Evolutionary conservation across 2,329 filamentous ascomycete genomes (phyloP), one percentile per base, ranked within the genome.

Genomic region (Cladosporium phlei): DNA sequence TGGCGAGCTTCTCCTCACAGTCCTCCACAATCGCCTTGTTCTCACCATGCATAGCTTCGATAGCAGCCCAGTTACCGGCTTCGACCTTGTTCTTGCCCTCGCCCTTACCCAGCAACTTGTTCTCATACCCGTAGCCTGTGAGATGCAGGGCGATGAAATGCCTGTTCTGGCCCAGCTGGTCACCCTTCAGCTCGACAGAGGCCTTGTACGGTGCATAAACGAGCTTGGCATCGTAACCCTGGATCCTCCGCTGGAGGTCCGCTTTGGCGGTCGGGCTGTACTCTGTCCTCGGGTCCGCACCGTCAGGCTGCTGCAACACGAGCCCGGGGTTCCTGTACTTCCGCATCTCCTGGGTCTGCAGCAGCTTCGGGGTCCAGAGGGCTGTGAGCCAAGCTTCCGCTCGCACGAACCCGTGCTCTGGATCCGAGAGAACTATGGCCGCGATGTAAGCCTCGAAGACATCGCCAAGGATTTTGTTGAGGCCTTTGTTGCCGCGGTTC

Each of bases 361-460:
- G 61, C 28, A 94, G 67, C 4, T 78, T 80, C 37, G 74, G 78
- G 3, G 77, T 76, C 88, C 89, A 96, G 1, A 96, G 70, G 6
- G 75, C 69, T 40, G 79, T 83, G 35, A 96, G 69, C 88, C 89
- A 97, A 11, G 74, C 63, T 42, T 83, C 75, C 2, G 78, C 82
- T 2, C 72, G 74, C 6, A 65, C 52, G 37, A 85, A 76, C 1
- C 90, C 89, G 37, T 79, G 63, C 3, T 69, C 66, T 0, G 80
- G 74, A 56, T 88, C 78, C 1, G 83, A 82, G 2, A 88, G 69
- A 25, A 95, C 77, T 5, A 90, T 68, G 3, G 85, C 90, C 7
- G 86, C 90, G 12, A 95, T 79, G 57, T 94, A 96, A 0, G 91
- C 86, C 64, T 97, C 91, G 58, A 96, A 94, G 14, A 96, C 76